phyloP scores from a whole-genome alignment of 1,284 basidiomycete species.

The Cryptococcus floricola region DNA sequence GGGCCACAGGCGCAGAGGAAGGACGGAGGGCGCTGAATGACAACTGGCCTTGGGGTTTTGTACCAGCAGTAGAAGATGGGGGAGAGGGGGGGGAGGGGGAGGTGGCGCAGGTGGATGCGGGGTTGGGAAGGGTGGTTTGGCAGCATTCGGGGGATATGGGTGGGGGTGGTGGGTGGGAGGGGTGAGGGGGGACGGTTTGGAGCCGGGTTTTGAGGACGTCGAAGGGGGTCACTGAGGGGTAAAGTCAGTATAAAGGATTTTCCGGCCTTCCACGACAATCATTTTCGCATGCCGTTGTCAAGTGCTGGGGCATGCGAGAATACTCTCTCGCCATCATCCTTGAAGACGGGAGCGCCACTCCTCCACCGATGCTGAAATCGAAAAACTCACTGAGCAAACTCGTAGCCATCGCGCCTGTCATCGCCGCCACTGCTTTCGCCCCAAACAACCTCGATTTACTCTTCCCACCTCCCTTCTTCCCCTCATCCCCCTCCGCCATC shows the following conservation, averaged over 20 bases:
- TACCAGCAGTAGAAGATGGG: conserved; percentile 5
- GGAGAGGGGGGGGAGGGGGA: conserved; percentile 5
- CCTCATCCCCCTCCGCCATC: neutral
- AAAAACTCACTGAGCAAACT: conserved; percentile 45
- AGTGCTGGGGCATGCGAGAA: no score
- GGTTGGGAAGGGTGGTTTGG: neutral
- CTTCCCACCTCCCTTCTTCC: neutral
- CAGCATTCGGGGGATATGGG: neutral
- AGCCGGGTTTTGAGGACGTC: conserved; percentile 51
- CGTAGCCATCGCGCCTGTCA: conserved; percentile 48
- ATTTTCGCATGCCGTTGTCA: no score
- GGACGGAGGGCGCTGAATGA: conserved; percentile 14
- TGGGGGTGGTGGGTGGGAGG: neutral
- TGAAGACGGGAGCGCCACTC: neutral
- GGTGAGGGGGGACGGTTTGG: conserved; percentile 45
- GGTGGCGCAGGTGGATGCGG: neutral
- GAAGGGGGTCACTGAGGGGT: conserved; percentile 49
- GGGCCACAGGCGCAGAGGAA: conserved; percentile 12
- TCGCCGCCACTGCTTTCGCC: conserved; percentile 47
- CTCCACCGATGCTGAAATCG: neutral
- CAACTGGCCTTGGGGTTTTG: neutral
- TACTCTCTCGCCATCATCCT: neutral
- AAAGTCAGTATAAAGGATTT: no score
- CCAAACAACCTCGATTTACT: conserved; percentile 30
- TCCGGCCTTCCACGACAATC: no score